Percentiles rank a stretch among this genome's conserved stretches.
phyloP scores from a whole-genome alignment of 768 basidiomycete genomes.

The Mycena maculata region DNA sequence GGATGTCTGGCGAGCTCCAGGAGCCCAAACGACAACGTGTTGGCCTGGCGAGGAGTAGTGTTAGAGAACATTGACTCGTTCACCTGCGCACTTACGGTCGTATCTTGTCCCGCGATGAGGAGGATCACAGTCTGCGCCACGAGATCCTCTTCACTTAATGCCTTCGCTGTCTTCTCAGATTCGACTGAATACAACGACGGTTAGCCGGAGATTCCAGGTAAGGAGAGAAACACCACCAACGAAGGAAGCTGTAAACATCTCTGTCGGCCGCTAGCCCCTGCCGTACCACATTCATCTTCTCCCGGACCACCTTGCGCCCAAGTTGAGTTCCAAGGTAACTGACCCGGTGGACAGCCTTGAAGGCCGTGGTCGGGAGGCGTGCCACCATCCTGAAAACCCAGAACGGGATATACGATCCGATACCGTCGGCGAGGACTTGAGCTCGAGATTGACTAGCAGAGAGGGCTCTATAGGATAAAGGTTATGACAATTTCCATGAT shows the following conservation, averaged over 20 bases:
- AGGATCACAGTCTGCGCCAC: constrained; percentile 8
- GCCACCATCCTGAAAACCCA: not conserved
- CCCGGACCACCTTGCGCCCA: not conserved
- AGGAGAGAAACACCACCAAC: not conserved
- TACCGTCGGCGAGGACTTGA: not conserved
- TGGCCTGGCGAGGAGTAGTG: not conserved
- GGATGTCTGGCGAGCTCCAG: constrained; percentile 18
- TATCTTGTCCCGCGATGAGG: constrained; percentile 26
- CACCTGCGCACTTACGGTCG: not conserved
- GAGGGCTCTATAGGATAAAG: not conserved
- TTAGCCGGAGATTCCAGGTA: not conserved
- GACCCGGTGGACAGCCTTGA: not conserved
- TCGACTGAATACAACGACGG: not conserved
- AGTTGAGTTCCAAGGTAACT: not conserved
- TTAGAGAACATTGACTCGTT: not conserved
- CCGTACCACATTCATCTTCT: not conserved
- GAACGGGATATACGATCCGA: not conserved
- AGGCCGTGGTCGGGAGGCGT: not conserved
- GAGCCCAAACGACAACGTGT: constrained; percentile 13
- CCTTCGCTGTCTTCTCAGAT: not conserved
- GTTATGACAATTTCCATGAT: not conserved
- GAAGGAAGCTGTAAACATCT: not conserved
- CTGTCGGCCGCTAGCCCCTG: not conserved
- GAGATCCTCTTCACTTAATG: not conserved
- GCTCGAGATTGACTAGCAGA: not conserved